phyloP scores from a whole-genome alignment of 2,329 filamentous ascomycete species.

The Cordyceps tenuipes region DNA sequence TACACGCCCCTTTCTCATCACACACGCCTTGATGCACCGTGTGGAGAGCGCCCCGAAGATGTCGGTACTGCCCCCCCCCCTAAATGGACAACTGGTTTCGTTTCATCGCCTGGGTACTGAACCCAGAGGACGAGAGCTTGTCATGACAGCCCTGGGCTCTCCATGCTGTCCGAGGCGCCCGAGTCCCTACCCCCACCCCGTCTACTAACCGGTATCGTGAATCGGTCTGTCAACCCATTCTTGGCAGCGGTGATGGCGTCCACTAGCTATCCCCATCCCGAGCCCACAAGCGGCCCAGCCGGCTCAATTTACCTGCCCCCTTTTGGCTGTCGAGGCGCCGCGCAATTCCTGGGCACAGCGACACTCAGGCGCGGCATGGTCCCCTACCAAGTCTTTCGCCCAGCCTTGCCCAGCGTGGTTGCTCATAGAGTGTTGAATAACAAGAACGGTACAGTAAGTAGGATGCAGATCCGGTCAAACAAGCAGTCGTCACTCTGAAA shows the following conservation, averaged over 20 bases:
- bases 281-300: neutral
- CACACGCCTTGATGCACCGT: neutral
- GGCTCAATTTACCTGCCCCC: neutral
- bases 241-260: neutral
- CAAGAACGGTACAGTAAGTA: neutral
- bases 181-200: neutral
- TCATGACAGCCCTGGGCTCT: neutral
- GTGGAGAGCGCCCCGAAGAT: neutral
- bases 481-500: neutral
- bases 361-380: neutral
- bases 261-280: neutral
- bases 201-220: neutral
- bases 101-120: slow-evolving; percentile 8
- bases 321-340: neutral
- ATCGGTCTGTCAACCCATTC: neutral
- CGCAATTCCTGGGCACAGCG: neutral
- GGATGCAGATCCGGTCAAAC: neutral
- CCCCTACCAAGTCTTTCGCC: neutral
- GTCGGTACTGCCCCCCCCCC: neutral
- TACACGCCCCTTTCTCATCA: slow-evolving; percentile 1
- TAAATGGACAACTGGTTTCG: neutral
- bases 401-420: neutral
- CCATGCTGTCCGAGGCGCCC: neutral
- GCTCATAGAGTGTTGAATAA: neutral
- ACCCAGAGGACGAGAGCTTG: neutral